These are phyloP conservation scores for Alternaria solani DNA, from an alignment of 2,329 filamentous ascomycete genomes.

Conservation along the genomic window DNA sequence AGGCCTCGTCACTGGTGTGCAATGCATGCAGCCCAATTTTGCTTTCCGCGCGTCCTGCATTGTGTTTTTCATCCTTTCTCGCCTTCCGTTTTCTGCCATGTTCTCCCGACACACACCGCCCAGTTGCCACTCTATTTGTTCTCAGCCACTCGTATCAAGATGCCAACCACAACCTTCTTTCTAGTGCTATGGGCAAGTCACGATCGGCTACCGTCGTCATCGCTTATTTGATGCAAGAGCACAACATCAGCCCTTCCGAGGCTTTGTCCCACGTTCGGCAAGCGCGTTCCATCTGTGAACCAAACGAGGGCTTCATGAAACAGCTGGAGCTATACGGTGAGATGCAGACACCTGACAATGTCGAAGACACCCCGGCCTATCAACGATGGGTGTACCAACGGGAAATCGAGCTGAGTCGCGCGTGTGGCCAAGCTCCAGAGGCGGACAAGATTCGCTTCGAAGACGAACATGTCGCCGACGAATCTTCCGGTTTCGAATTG, in stretches of 20 bases:
- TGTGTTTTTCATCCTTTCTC: constrained; percentile 20
- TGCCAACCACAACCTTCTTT: constrained; percentile 44
- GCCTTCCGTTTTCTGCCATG: constrained; percentile 29
- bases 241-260: constrained; percentile 62
- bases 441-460: constrained; percentile 80
- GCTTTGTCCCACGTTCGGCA: constrained; percentile 75
- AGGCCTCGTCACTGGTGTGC: constrained; percentile 14
- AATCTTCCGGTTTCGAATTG: constrained; percentile 65
- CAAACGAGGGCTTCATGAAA: constrained; percentile 89
- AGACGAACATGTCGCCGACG: constrained; percentile 65
- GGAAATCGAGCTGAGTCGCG: constrained; percentile 72
- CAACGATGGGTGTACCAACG: constrained; percentile 77
- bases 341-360: constrained; percentile 79
- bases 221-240: constrained; percentile 78
- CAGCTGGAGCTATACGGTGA: constrained; percentile 87
- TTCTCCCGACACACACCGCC: constrained; percentile 41
- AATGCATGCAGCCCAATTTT: constrained; percentile 19
- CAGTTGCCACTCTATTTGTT: constrained; percentile 43
- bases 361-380: constrained; percentile 77
- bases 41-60: constrained; percentile 36
- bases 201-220: constrained; percentile 85
- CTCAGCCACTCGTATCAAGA: constrained; percentile 39
- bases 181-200: constrained; percentile 94
- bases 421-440: constrained; percentile 80
- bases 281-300: constrained; percentile 80